Evolutionary conservation across 768 basidiomycete genomes (phyloP), one percentile per base, ranked within the genome.

Genomic region (Lactifluus subvellereus): DNA sequence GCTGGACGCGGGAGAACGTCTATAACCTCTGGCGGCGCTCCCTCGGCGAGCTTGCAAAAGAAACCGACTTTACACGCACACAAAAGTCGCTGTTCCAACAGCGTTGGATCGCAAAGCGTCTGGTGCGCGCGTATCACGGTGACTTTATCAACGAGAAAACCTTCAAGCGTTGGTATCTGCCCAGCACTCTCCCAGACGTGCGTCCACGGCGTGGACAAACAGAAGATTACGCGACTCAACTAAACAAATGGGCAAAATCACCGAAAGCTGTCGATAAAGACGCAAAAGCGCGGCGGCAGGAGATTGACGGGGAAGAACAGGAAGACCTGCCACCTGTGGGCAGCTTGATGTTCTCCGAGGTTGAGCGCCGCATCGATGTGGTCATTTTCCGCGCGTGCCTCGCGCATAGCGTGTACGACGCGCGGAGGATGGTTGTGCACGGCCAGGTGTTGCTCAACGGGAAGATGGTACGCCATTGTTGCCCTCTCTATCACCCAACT

Each of bases 111-210:
- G 84, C 91, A 13, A 97, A 96, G 75, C 81, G 86, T 4, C 84
- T 93, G 62, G 82, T 93, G 37, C 86, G 95, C 60, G 95, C 86
- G 4, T 98, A 98, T 80, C 97, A 98, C 72, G 94, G 95, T 27
- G 95, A 97, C 80, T 88, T 83, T 72, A 94, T 98, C 65, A 86
- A 86, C 57, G 93, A 96, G 78, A 89, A 87, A 70, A 87, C 87
- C 42, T 98, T 98, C 82, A 94, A 94, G 72, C 84, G 89, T 61
- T 94, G 93, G 89, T 98, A 94, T 73, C 82, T 99, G 42, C 96
- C 96, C 16, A 79, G 83, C 62, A 86, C 82, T 0, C 80, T 98
- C 16, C 96, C 91, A 0, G 91, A 94, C 70, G 89, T 92, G 58
- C 88, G 90, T 54, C 92, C 82, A 48, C 81, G 78, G 45, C 78